Percentiles rank a stretch among this genome's conserved stretches.
These are phyloP conservation scores for Pezicula rhizophila DNA, from an alignment of 2,329 filamentous ascomycete species.

Conservation along the genomic window DNA sequence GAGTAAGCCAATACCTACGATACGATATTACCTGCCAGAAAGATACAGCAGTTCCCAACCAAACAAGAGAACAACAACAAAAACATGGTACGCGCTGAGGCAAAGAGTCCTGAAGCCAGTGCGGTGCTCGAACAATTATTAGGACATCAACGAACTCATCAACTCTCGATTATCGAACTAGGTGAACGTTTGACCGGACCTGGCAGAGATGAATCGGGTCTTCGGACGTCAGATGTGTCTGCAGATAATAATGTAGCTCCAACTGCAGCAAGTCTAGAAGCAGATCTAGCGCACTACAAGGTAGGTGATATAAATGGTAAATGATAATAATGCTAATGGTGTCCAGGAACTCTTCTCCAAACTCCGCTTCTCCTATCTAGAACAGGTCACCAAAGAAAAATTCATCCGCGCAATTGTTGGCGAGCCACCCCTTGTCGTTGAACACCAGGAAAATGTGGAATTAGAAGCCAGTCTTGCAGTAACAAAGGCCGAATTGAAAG, in stretches of 20 bases:
- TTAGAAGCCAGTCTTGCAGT: slow-evolving; percentile 65
- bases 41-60: background rate
- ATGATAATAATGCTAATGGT: slow-evolving; percentile 4
- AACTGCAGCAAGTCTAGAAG: slow-evolving; percentile 71
- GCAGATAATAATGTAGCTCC: slow-evolving; percentile 50
- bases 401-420: slow-evolving; percentile 90
- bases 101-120: background rate
- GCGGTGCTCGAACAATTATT: slow-evolving; percentile 43
- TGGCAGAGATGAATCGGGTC: slow-evolving; percentile 33
- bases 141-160: slow-evolving; percentile 49
- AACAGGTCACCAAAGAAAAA: slow-evolving; percentile 98
- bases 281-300: slow-evolving; percentile 84
- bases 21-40: background rate
- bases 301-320: slow-evolving; percentile 28
- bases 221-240: slow-evolving; percentile 67
- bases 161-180: slow-evolving; percentile 70
- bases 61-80: background rate
- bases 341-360: slow-evolving; percentile 81
- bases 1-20: background rate
- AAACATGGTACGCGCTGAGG: slow-evolving; percentile 18
- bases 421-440: slow-evolving; percentile 80
- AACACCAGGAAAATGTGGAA: slow-evolving; percentile 72
- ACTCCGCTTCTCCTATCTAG: slow-evolving; percentile 92
- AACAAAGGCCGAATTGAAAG: slow-evolving; percentile 70
- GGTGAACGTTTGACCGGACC: slow-evolving; percentile 66